These are phyloP conservation scores for Pseudonitzschia multistriata DNA, from an alignment of 108 stramenopile genomes.

Conservation along the genomic window DNA sequence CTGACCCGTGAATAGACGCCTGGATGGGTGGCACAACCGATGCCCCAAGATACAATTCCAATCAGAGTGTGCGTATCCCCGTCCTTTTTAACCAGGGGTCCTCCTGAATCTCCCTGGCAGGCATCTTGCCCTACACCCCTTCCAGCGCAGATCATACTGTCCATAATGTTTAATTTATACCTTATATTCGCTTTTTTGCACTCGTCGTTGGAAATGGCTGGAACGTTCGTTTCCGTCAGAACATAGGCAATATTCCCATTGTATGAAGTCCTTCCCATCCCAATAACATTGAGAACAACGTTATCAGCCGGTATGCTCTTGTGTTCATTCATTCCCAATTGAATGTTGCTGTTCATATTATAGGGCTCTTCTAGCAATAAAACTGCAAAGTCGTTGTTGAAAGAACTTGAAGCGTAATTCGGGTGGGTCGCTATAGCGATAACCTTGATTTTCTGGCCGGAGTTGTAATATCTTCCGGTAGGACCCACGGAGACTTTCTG, in stretches of 20 bases:
- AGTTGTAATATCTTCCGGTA: background rate
- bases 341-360: background rate
- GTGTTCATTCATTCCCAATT: background rate
- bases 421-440: background rate
- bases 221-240: background rate
- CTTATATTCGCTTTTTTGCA: background rate
- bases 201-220: background rate
- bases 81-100: slow-evolving; percentile 28
- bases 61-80: slow-evolving; percentile 3
- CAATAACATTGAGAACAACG: background rate
- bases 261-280: background rate
- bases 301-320: background rate
- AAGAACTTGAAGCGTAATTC: background rate
- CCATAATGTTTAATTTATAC: background rate
- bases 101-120: slow-evolving; percentile 49
- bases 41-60: slow-evolving; percentile 27
- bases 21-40: slow-evolving; percentile 31
- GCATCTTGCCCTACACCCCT: slow-evolving; percentile 30
- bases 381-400: background rate
- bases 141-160: slow-evolving; percentile 35
- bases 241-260: background rate
- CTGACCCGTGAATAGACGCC: slow-evolving; percentile 65
- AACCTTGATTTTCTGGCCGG: background rate
- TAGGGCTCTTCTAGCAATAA: background rate
- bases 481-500: background rate